These are phyloP conservation scores for Solanum corneliomulleri DNA, from an alignment of 257 asterid genomes.

Conservation along the genomic window DNA sequence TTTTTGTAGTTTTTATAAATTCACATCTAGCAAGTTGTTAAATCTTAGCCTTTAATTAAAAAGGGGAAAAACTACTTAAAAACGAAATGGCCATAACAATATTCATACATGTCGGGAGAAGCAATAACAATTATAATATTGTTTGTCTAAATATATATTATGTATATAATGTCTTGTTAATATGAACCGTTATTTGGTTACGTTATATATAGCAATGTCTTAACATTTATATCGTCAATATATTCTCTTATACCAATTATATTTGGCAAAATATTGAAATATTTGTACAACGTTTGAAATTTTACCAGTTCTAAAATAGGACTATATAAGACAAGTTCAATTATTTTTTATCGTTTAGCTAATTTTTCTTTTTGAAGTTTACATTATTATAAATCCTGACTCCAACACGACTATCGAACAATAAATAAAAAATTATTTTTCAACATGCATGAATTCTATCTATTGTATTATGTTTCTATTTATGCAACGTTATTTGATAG, in stretches of 20 bases:
- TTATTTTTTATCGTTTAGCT: background rate
- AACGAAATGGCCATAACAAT: background rate
- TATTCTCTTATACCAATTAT: background rate
- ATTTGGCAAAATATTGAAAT: background rate
- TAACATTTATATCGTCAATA: background rate
- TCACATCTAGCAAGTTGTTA: background rate
- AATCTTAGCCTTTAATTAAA: background rate
- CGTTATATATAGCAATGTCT: background rate
- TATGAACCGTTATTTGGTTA: background rate
- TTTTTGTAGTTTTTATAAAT: background rate
- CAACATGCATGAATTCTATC: background rate
- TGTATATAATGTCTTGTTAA: background rate
- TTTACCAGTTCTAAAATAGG: background rate
- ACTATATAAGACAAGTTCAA: background rate
- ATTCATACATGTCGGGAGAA: background rate
- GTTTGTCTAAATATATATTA: background rate
- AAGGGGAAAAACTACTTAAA: background rate
- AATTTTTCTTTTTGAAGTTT: too few relatives aligned
- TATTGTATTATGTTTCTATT: background rate
- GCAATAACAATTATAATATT: background rate
- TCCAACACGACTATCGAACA: background rate
- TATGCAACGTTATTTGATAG: too few relatives aligned
- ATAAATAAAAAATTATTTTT: background rate
- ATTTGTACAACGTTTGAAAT: background rate
- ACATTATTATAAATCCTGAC: background rate